Evolutionary conservation across 192 early-diverging fungal genomes (phyloP).

Genomic region (Diversispora eburnea): DNA sequence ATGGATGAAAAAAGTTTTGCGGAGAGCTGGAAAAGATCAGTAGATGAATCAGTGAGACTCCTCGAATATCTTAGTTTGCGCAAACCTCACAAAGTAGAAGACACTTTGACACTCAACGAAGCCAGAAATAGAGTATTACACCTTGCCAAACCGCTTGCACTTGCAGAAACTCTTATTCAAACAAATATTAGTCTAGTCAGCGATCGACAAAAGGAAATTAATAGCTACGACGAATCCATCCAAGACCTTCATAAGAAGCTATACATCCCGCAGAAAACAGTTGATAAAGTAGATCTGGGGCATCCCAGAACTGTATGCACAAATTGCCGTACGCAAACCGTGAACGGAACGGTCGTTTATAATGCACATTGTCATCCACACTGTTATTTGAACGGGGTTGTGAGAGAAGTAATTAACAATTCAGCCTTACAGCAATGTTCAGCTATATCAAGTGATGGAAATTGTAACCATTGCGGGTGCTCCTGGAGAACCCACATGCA

Average conservation of each 20-base stretch:
- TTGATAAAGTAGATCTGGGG: constrained; percentile 16
- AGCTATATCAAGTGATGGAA: constrained; percentile 27
- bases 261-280: constrained; percentile 21
- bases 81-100: constrained; percentile 29
- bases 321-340: not conserved
- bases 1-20: constrained; percentile 27
- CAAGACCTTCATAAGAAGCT: constrained; percentile 27
- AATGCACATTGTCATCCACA: constrained; percentile 31
- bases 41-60: constrained; percentile 27
- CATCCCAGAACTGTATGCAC: constrained; percentile 33
- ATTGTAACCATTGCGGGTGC: constrained; percentile 29
- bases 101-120: constrained; percentile 34
- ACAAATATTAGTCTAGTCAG: constrained; percentile 28
- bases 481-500: constrained; percentile 31
- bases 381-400: constrained; percentile 29
- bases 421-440: constrained; percentile 13
- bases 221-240: constrained; percentile 24
- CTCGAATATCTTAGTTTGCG: constrained; percentile 24
- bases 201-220: constrained; percentile 25
- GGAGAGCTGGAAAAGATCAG: constrained; percentile 33
- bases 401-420: constrained; percentile 23
- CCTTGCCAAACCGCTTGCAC: constrained; percentile 29
- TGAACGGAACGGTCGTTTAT: constrained; percentile 25
- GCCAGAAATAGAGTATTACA: constrained; percentile 29
- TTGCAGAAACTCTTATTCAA: constrained; percentile 28